phyloP scores from a whole-genome alignment of 306 rosid species.

The Cyamopsis tetragonoloba region DNA sequence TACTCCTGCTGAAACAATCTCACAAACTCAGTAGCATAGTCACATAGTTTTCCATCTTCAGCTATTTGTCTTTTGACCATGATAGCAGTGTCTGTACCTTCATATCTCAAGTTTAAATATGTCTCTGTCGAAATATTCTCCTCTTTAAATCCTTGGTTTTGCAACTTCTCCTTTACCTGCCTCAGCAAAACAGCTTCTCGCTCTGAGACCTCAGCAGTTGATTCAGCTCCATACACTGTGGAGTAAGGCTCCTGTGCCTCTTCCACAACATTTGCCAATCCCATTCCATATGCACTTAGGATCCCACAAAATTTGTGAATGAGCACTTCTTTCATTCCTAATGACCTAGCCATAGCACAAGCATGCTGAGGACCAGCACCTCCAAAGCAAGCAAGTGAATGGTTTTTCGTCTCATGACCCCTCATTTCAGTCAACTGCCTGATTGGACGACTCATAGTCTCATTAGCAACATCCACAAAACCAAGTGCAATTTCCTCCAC shows the following conservation, averaged over 20 bases:
- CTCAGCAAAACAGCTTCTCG: constrained; percentile 57
- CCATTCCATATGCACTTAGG: constrained; percentile 97
- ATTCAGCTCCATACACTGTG: constrained; percentile 59
- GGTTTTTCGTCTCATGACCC: constrained; percentile 92
- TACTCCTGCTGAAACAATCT: constrained; percentile 80
- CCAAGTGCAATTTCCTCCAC: constrained; percentile 86
- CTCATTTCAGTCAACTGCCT: constrained; percentile 96
- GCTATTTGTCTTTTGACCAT: constrained; percentile 62
- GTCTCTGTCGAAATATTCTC: constrained; percentile 61
- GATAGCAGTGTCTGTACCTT: constrained; percentile 90
- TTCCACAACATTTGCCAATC: constrained; percentile 96
- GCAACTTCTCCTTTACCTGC: constrained; percentile 70
- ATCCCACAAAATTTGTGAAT: constrained; percentile 90
- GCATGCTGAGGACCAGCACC: constrained; percentile 99
- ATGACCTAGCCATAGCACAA: constrained; percentile 89
- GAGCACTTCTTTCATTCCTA: constrained; percentile 91
- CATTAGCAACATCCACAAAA: constrained; percentile 91
- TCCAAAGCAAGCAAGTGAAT: constrained; percentile 97
- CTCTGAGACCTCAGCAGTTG: constrained; percentile 52
- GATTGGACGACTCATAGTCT: constrained; percentile 95
- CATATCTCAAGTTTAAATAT: constrained; percentile 86
- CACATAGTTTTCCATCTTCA: constrained; percentile 39
- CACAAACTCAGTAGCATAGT: constrained; percentile 66
- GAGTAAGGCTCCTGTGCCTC: constrained; percentile 90
- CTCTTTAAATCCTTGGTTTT: constrained; percentile 71